A percentile compares a stretch with the other conserved stretches of the same genome.
Conservation (phyloP, 83 land plant genomes). For the Picea engelmannii region DNA sequence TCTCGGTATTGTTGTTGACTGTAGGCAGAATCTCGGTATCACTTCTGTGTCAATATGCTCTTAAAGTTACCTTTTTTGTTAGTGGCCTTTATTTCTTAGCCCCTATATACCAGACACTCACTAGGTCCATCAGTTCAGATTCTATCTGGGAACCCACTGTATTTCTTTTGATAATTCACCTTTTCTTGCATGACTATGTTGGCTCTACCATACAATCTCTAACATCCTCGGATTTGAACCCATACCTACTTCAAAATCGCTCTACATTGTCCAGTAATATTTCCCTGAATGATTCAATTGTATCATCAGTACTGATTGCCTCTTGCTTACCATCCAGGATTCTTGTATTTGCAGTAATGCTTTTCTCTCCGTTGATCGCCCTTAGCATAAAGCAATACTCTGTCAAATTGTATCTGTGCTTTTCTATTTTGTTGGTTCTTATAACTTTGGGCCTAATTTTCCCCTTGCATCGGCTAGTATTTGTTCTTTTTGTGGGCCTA, state of each 20-base stretch:
- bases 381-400: constrained; percentile 80
- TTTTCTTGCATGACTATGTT: constrained; percentile 89
- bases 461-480: constrained; percentile 48
- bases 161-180: constrained; percentile 76
- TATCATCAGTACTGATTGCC: constrained; percentile 92
- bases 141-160: constrained; percentile 89
- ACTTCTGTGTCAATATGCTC: constrained; percentile 41
- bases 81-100: constrained; percentile 82
- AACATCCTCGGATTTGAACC: constrained; percentile 28
- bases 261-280: constrained; percentile 70
- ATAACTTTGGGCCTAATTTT: constrained; percentile 57
- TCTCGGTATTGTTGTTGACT: constrained; percentile 65
- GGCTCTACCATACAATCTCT: constrained; percentile 66
- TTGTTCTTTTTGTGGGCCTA: constrained; percentile 45
- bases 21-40: constrained; percentile 49
- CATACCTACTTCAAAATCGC: constrained; percentile 23
- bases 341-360: constrained; percentile 89
- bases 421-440: constrained; percentile 58
- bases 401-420: constrained; percentile 58
- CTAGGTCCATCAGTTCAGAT: constrained; percentile 93
- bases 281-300: constrained; percentile 89
- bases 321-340: constrained; percentile 87
- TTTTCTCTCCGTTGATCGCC: constrained; percentile 80
- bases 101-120: constrained; percentile 88
- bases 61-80: constrained; percentile 72